Evolutionary conservation across 1,284 basidiomycete genomes (phyloP).

Genomic region (Apiotrichum mycotoxinovorans): DNA sequence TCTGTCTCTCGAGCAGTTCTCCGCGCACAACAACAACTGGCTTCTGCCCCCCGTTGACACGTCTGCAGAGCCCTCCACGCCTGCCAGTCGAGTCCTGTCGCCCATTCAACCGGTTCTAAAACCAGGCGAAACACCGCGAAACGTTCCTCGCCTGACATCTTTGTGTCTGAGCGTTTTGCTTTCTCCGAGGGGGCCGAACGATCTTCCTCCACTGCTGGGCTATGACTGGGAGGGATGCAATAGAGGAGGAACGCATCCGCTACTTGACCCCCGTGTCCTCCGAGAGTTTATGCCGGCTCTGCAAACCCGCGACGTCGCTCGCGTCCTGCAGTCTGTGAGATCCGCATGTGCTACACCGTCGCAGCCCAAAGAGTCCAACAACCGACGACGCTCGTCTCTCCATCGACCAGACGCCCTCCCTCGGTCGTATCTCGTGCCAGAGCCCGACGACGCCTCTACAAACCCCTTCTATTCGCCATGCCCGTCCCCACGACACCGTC

Average conservation of each 20-base stretch:
- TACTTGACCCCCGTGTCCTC: constrained; percentile 32
- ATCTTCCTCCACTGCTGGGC: constrained; percentile 40
- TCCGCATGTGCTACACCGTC: constrained; percentile 16
- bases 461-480: constrained; percentile 47
- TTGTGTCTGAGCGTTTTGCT: constrained; percentile 39
- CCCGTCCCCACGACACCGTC: constrained; percentile 39
- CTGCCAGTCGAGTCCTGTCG: background rate
- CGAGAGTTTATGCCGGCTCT: constrained; percentile 25
- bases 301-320: constrained; percentile 13
- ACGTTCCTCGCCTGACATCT: constrained; percentile 31
- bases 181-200: constrained; percentile 32
- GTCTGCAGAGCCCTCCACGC: background rate
- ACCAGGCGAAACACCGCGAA: background rate
- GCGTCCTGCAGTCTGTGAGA: constrained; percentile 30
- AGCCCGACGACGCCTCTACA: constrained; percentile 40
- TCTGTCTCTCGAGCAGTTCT: constrained; percentile 31
- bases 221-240: constrained; percentile 34
- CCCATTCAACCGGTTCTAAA: background rate
- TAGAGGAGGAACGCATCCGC: constrained; percentile 27
- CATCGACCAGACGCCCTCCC: constrained; percentile 28
- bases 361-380: background rate
- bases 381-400: background rate
- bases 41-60: background rate
- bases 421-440: constrained; percentile 16
- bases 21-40: constrained; percentile 30